These are phyloP conservation scores for Lycium ferocissimum DNA, from an alignment of 257 asterid genomes.

Conservation along the genomic window DNA sequence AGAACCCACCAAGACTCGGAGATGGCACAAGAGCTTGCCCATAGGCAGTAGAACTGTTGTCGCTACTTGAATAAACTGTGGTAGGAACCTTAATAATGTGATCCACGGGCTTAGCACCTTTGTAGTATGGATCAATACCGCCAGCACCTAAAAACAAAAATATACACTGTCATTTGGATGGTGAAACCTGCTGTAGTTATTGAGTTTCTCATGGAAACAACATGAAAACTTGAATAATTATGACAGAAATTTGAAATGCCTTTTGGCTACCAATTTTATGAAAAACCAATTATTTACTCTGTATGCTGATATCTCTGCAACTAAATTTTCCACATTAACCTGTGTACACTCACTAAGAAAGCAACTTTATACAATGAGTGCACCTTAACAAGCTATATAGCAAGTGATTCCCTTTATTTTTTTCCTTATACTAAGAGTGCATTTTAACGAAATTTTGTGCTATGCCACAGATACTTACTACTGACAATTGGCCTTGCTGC, in stretches of 20 bases:
- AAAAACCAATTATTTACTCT: not conserved
- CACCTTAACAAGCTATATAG: not conserved
- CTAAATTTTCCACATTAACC: not conserved
- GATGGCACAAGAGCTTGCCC: slow-evolving; percentile 39
- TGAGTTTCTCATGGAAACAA: slow-evolving; percentile 8
- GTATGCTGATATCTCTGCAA: not conserved
- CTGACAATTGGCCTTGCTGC: not conserved
- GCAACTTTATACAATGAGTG: not conserved
- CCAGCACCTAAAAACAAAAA: slow-evolving; percentile 19
- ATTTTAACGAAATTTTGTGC: no score
- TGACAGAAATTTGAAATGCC: not conserved
- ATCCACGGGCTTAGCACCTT: slow-evolving; percentile 39
- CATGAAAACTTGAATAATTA: not conserved
- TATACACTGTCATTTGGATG: not conserved
- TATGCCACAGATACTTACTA: not conserved
- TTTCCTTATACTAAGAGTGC: no score
- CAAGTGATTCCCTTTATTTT: not conserved
- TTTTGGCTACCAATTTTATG: not conserved
- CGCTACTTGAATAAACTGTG: slow-evolving; percentile 39
- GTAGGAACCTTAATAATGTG: slow-evolving; percentile 42
- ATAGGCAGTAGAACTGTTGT: slow-evolving; percentile 43
- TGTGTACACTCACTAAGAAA: not conserved
- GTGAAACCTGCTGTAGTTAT: not conserved
- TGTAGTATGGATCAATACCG: slow-evolving; percentile 37
- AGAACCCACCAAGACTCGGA: slow-evolving; percentile 53